Percentiles rank a stretch among this genome's conserved stretches.
Evolutionary conservation across 768 basidiomycete species (phyloP).

Genomic region (Leccinum arenicola): DNA sequence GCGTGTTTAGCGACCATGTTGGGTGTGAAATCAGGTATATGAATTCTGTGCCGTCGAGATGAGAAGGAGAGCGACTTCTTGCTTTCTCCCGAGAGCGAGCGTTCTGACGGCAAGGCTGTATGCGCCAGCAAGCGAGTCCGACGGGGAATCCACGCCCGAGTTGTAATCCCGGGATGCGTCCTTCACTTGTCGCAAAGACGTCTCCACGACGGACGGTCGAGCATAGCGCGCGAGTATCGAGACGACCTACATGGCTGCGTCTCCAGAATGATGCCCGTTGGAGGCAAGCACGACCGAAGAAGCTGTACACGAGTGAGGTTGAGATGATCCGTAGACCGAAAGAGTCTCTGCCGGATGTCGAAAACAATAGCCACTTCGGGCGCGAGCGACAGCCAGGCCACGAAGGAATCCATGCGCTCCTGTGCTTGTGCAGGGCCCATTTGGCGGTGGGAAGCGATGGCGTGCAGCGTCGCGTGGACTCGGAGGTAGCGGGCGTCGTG

Average conservation of each 20-base stretch:
- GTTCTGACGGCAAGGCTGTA: conserved; percentile 42
- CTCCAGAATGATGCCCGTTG: conserved; percentile 40
- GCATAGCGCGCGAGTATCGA: too few species aligned
- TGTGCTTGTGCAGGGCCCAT: conserved; percentile 3
- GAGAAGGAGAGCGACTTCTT: conserved; percentile 33
- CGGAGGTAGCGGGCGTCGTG: conserved; percentile 5
- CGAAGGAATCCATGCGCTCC: conserved; percentile 20
- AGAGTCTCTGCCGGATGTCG: conserved; percentile 31
- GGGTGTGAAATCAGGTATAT: conserved; percentile 39
- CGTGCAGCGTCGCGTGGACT: conserved; percentile 10
- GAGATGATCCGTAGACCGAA: conserved; percentile 28
- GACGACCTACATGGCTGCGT: too few species aligned
- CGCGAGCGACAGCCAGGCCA: conserved; percentile 45
- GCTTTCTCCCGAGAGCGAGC: conserved; percentile 37
- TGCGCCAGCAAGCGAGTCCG: conserved; percentile 11
- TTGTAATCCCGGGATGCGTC: too few species aligned
- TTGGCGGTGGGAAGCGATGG: conserved; percentile 23
- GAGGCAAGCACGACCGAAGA: conserved; percentile 36
- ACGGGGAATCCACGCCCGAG: neutral
- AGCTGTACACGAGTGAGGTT: conserved; percentile 34
- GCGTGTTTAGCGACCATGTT: conserved; percentile 27
- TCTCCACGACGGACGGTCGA: too few species aligned
- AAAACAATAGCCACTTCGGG: conserved; percentile 32
- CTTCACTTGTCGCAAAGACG: too few species aligned
- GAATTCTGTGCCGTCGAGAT: too few species aligned